A percentile compares a stretch with the other conserved stretches of the same genome.
Evolutionary conservation across 139 green algal species (phyloP).

Genomic region (Desmodesmus armatus): DNA sequence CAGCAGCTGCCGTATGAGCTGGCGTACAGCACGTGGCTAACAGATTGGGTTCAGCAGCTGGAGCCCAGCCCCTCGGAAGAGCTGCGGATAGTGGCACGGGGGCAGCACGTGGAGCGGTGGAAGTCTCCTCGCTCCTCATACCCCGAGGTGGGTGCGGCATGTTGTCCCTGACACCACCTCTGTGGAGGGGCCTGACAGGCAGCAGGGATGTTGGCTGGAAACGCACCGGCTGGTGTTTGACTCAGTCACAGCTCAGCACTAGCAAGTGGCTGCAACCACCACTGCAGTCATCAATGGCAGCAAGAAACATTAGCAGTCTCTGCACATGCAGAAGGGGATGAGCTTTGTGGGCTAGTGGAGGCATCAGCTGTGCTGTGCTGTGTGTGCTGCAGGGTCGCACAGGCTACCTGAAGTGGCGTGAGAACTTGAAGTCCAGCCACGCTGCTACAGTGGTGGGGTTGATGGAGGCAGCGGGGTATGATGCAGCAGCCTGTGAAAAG

Average conservation of each 20-base stretch:
- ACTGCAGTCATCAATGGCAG: background rate
- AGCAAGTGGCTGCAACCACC: background rate
- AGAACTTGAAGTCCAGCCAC: constrained; percentile 64
- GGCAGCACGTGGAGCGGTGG: constrained; percentile 39
- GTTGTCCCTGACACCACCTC: constrained; percentile 46
- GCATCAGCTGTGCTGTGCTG: background rate
- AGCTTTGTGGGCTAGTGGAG: background rate
- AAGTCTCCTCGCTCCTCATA: constrained; percentile 5
- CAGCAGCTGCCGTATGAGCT: constrained; percentile 58
- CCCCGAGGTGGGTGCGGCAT: constrained; percentile 9
- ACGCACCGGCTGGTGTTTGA: background rate
- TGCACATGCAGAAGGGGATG: background rate
- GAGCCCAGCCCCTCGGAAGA: constrained; percentile 53
- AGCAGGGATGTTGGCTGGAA: constrained; percentile 54
- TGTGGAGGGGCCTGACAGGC: constrained; percentile 52
- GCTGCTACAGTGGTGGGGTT: constrained; percentile 49
- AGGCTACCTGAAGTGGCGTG: constrained; percentile 69
- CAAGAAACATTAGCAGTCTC: background rate
- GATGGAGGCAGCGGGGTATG: constrained; percentile 61
- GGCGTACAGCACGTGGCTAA: constrained; percentile 46
- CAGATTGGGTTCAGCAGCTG: constrained; percentile 55
- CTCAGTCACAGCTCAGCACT: background rate
- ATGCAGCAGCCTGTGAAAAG: background rate
- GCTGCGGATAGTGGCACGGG: constrained; percentile 37
- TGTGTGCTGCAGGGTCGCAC: constrained; percentile 48